phyloP scores from a whole-genome alignment of 495 filamentous ascomycete genomes.

The Parathielavia hyrcaniae region DNA sequence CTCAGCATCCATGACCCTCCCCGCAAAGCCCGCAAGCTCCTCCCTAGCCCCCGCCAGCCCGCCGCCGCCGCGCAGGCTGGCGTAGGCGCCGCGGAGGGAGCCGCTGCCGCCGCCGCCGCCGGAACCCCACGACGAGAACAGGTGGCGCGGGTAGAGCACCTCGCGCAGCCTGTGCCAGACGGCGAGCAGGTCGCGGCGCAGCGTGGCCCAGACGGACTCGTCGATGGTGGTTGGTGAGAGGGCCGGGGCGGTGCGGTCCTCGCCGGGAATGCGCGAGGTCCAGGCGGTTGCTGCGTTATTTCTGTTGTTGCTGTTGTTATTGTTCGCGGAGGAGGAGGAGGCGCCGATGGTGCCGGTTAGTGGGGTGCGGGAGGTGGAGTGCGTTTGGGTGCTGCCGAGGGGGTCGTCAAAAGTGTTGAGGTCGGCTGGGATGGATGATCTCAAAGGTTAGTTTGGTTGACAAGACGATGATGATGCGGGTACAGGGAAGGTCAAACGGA shows the following conservation, averaged over 20 bases:
- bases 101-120: too few relatives aligned
- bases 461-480: neutral
- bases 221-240: conserved; percentile 96
- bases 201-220: conserved; percentile 91
- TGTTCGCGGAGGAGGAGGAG: conserved; percentile 27
- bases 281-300: conserved; percentile 55
- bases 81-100: conserved; percentile 47
- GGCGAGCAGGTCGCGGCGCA: conserved; percentile 82
- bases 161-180: conserved; percentile 98
- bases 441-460: neutral
- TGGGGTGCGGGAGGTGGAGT: conserved; percentile 65
- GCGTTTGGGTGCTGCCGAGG: conserved; percentile 46
- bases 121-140: conserved; percentile 49
- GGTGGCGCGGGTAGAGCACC: conserved; percentile 94
- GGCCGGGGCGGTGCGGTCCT: conserved; percentile 79
- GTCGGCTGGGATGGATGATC: conserved; percentile 47
- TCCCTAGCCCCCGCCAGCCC: conserved; percentile 52
- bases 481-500: conserved; percentile 33
- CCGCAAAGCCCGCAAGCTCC: conserved; percentile 55
- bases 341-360: conserved; percentile 71
- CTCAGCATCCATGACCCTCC: conserved; percentile 57
- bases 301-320: conserved; percentile 22
- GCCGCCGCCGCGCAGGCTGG: conserved; percentile 43
- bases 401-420: conserved; percentile 94
- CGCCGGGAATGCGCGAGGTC: conserved; percentile 81